A percentile compares a stretch with the other conserved stretches of the same genome.
These are phyloP conservation scores for Colletotrichum phormii DNA, from an alignment of 2,329 filamentous ascomycete genomes.

Conservation along the genomic window DNA sequence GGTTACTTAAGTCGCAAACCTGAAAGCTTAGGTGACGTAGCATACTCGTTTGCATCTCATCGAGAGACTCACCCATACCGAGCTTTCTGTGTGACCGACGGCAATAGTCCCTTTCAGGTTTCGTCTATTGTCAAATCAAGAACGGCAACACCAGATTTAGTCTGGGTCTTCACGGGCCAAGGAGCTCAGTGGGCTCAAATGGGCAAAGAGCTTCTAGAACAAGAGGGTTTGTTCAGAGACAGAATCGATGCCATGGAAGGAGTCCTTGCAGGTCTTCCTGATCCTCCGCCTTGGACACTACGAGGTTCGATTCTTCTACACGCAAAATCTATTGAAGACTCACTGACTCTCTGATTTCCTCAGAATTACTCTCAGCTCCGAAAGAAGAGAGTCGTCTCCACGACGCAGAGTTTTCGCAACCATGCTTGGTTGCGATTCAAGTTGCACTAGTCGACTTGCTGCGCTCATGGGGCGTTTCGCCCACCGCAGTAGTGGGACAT, in stretches of 20 bases:
- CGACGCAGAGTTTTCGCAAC: slow-evolving; percentile 56
- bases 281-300: slow-evolving; percentile 22
- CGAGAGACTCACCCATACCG: slow-evolving; percentile 37
- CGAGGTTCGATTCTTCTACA: slow-evolving; percentile 21
- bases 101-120: background rate
- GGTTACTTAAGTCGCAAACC: slow-evolving; percentile 5
- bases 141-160: background rate
- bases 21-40: slow-evolving; percentile 34
- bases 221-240: slow-evolving; percentile 21
- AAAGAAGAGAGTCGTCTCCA: slow-evolving; percentile 5
- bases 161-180: slow-evolving; percentile 38
- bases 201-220: slow-evolving; percentile 32
- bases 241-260: slow-evolving; percentile 35
- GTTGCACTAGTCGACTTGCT: slow-evolving; percentile 56
- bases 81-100: slow-evolving; percentile 32
- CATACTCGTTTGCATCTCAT: slow-evolving; percentile 36
- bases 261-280: slow-evolving; percentile 4
- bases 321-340: background rate
- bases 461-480: slow-evolving; percentile 43
- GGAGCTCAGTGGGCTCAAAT: slow-evolving; percentile 38
- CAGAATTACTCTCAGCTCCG: slow-evolving; percentile 26
- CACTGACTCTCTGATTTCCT: slow-evolving; percentile 43
- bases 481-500: slow-evolving; percentile 50
- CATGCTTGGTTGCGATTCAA: slow-evolving; percentile 60
- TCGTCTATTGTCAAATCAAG: slow-evolving; percentile 36